Percentiles rank a stretch among this genome's conserved stretches.
Evolutionary conservation across 176 grass and related monocot genomes (phyloP).

Genomic region (Oryza nivara): DNA sequence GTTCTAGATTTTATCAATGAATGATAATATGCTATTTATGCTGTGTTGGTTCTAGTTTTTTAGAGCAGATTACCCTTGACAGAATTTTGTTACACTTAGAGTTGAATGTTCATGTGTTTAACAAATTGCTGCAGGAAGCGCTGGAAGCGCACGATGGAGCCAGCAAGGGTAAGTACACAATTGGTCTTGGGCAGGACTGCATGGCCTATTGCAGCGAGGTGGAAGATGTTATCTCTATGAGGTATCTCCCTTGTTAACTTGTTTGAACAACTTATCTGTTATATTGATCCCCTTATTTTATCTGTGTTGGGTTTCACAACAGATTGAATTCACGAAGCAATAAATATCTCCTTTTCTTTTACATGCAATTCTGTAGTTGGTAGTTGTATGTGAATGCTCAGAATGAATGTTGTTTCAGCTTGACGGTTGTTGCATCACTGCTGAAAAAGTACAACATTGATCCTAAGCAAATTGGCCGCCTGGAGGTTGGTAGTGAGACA

Average conservation of each 20-base stretch:
- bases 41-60: slow-evolving; percentile 20
- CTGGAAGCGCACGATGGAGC: slow-evolving; percentile 85
- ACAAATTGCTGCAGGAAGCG: slow-evolving; percentile 64
- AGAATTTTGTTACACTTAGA: background rate
- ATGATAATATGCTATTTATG: background rate
- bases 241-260: slow-evolving; percentile 43
- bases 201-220: slow-evolving; percentile 94
- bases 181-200: slow-evolving; percentile 93
- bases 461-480: slow-evolving; percentile 64
- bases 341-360: background rate
- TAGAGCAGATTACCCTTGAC: slow-evolving; percentile 1
- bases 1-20: background rate
- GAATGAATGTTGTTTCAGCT: slow-evolving; percentile 52
- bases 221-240: slow-evolving; percentile 98
- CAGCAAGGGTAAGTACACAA: slow-evolving; percentile 96
- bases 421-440: slow-evolving; percentile 72
- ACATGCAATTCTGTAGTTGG: background rate
- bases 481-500: slow-evolving; percentile 88
- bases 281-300: background rate
- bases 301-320: background rate
- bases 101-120: slow-evolving; percentile 10
- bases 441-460: slow-evolving; percentile 77
- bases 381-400: slow-evolving; percentile 37
- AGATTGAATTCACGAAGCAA: background rate
- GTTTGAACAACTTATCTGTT: background rate